These are phyloP conservation scores for Claviceps citrina DNA, from an alignment of 2,329 filamentous ascomycete species.

Conservation along the genomic window DNA sequence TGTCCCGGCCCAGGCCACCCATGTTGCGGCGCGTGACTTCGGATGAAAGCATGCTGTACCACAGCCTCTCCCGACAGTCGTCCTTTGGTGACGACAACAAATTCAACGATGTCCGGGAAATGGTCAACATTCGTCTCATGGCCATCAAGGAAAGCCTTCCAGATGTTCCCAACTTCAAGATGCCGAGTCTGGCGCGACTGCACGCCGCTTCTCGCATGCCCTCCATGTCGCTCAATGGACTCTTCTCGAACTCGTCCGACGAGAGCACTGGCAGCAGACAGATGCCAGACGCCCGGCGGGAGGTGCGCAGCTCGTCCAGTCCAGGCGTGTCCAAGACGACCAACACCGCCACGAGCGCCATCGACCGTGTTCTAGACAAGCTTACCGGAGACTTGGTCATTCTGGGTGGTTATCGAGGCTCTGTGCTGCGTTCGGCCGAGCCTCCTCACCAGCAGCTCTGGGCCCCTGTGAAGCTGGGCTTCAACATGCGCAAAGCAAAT, in stretches of 20 bases:
- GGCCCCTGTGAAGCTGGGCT: slow-evolving; percentile 83
- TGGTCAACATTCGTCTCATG: slow-evolving; percentile 79
- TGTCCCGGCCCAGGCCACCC: slow-evolving; percentile 11
- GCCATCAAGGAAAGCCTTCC: slow-evolving; percentile 79
- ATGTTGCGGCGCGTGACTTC: slow-evolving; percentile 21
- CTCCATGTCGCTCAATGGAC: slow-evolving; percentile 18
- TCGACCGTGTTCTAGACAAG: slow-evolving; percentile 45
- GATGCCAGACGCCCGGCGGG: background rate
- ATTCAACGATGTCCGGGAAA: slow-evolving; percentile 66
- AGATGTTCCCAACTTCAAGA: slow-evolving; percentile 62
- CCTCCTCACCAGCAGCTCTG: slow-evolving; percentile 76
- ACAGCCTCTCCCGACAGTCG: slow-evolving; percentile 61
- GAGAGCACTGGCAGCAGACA: background rate
- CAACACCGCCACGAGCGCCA: slow-evolving; percentile 14
- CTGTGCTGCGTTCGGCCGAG: slow-evolving; percentile 70
- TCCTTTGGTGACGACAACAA: slow-evolving; percentile 71
- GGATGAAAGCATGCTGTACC: slow-evolving; percentile 64
- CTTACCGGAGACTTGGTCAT: slow-evolving; percentile 76
- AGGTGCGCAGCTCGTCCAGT: background rate
- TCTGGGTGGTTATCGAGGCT: slow-evolving; percentile 81
- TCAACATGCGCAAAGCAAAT: slow-evolving; percentile 84
- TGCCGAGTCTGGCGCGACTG: slow-evolving; percentile 45
- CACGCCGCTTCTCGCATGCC: slow-evolving; percentile 18
- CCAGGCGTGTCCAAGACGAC: background rate
- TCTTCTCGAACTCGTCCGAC: slow-evolving; percentile 16